Evolutionary conservation across 2,329 filamentous ascomycete species (phyloP).

Genomic region (Mollisiaceae sp.): DNA sequence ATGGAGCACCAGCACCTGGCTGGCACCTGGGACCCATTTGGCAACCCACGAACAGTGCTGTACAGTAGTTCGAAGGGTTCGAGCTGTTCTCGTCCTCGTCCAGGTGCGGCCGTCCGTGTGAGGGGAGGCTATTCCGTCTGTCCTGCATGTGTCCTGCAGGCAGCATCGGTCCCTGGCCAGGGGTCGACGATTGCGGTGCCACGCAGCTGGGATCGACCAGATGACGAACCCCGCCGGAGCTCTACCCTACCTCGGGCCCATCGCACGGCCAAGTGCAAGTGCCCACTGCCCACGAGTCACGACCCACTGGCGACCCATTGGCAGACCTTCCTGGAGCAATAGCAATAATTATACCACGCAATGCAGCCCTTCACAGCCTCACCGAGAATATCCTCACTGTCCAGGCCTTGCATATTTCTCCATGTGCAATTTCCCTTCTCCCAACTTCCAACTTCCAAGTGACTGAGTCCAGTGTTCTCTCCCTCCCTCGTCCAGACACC

Average conservation of each 20-base stretch:
- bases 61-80: neutral
- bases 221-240: conserved; percentile 12
- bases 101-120: neutral
- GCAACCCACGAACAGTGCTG: neutral
- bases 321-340: neutral
- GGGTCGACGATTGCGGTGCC: neutral
- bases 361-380: conserved; percentile 5
- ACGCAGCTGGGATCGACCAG: conserved; percentile 12
- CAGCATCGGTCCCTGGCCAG: no score
- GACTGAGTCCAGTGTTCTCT: neutral
- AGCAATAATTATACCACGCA: neutral
- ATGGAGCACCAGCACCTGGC: neutral
- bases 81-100: no score
- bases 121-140: neutral
- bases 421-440: neutral
- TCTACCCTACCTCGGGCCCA: neutral
- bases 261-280: neutral
- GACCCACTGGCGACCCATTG: neutral
- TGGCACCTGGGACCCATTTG: neutral
- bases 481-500: neutral
- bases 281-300: neutral
- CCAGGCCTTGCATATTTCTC: neutral
- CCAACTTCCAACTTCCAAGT: no score
- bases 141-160: no score
- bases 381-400: neutral